These are phyloP conservation scores for Penicillium parvum DNA, from an alignment of 495 filamentous ascomycete species.

Conservation along the genomic window DNA sequence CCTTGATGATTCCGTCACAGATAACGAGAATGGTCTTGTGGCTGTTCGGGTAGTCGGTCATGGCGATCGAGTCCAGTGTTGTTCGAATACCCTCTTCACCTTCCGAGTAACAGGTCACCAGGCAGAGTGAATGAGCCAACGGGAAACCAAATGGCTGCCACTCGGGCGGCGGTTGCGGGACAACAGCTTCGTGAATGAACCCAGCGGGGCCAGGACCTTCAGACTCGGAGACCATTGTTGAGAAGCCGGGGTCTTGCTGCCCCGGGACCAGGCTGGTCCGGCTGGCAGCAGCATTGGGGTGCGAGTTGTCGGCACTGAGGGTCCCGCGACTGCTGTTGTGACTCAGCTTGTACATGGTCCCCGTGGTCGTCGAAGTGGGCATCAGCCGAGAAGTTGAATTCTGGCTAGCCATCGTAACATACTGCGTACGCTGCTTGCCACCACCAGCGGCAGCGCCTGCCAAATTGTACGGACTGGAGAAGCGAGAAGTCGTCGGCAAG, in stretches of 20 bases:
- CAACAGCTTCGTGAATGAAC: conserved; percentile 92
- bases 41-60: conserved; percentile 98
- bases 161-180: conserved; percentile 95
- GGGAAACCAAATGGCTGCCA: conserved; percentile 97
- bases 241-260: conserved; percentile 44
- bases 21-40: conserved; percentile 95
- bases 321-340: conserved; percentile 64
- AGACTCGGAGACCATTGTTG: conserved; percentile 54
- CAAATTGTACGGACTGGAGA: conserved; percentile 87
- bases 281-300: conserved; percentile 39
- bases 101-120: conserved; percentile 98
- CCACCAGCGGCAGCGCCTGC: conserved; percentile 49
- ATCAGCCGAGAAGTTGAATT: conserved; percentile 72
- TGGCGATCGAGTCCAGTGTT: conserved; percentile 92
- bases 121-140: conserved; percentile 84
- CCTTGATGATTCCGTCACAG: conserved; percentile 97
- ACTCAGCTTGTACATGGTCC: conserved; percentile 63
- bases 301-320: conserved; percentile 42
- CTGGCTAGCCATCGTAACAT: conserved; percentile 96
- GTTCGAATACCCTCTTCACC: conserved; percentile 88
- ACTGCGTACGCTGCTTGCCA: conserved; percentile 49
- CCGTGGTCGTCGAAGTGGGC: conserved; percentile 46
- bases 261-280: conserved; percentile 47
- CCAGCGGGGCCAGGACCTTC: conserved; percentile 82
- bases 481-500: conserved; percentile 83